A percentile compares a stretch with the other conserved stretches of the same genome.
These are phyloP conservation scores for Xylaria multiplex DNA, from an alignment of 2,329 filamentous ascomycete species.

Conservation along the genomic window DNA sequence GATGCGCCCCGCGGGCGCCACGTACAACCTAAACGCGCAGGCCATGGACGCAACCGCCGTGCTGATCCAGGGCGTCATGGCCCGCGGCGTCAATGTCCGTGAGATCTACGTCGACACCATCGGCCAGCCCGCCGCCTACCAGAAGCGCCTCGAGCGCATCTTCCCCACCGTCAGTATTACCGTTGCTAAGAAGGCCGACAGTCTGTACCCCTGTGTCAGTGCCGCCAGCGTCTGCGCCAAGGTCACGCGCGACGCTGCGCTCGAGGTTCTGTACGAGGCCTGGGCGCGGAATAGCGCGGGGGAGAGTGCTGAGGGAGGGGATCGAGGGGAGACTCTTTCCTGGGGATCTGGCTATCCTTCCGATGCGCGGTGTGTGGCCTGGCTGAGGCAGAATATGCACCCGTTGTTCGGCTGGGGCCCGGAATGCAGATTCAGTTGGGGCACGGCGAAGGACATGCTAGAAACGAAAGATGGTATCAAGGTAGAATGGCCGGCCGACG, in stretches of 20 bases:
- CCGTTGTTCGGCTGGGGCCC: conserved; percentile 94
- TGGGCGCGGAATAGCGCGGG: conserved; percentile 51
- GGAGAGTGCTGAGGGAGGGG: conserved; percentile 40
- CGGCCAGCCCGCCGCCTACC: conserved; percentile 83
- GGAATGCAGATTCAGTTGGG: conserved; percentile 96
- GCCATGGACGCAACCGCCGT: conserved; percentile 91
- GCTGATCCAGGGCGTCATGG: conserved; percentile 81
- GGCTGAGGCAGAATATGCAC: conserved; percentile 89
- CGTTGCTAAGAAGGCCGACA: conserved; percentile 91
- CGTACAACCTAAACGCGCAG: conserved; percentile 95
- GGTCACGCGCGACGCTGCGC: conserved; percentile 89
- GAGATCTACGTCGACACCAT: conserved; percentile 98
- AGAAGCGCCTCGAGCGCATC: conserved; percentile 81
- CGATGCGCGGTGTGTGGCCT: conserved; percentile 80
- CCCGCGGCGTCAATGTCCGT: conserved; percentile 79
- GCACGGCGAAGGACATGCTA: conserved; percentile 91
- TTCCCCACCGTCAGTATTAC: conserved; percentile 82
- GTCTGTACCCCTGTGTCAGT: conserved; percentile 89
- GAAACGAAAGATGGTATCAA: conserved; percentile 77
- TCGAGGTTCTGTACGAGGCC: conserved; percentile 78
- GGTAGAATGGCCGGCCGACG: conserved; percentile 85
- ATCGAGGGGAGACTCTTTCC: conserved; percentile 55
- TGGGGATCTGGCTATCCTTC: conserved; percentile 97
- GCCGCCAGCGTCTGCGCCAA: conserved; percentile 96
- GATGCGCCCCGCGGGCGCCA: conserved; percentile 66